Conservation (phyloP, 139 green algal genomes). For the Trebouxia sp. region DNA sequence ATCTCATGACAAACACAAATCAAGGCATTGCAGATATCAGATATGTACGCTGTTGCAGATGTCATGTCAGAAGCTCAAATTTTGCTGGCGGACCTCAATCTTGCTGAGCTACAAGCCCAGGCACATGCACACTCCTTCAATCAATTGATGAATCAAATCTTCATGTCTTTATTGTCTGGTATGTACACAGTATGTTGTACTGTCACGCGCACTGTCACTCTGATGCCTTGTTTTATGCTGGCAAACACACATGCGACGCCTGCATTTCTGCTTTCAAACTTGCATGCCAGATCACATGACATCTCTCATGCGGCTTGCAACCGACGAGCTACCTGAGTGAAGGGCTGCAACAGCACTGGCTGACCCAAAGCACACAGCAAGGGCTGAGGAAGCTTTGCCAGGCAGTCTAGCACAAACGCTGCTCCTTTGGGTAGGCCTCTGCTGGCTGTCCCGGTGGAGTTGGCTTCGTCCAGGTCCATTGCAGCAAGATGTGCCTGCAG, state of each 20-base stretch:
- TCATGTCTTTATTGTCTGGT: no score
- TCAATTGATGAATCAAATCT: neutral
- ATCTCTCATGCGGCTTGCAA: neutral
- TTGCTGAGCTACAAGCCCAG: no score
- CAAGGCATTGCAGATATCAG: no score
- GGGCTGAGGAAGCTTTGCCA: neutral
- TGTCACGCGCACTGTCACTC: neutral
- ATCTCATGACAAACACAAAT: no score
- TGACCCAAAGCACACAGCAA: neutral
- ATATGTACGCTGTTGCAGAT: no score
- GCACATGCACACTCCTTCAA: no score
- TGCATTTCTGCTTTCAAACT: neutral
- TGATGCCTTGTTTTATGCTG: neutral
- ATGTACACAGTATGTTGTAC: no score
- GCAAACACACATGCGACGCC: neutral
- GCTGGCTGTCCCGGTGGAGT: neutral
- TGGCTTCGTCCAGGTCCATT: neutral
- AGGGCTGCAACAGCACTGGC: constrained; percentile 9
- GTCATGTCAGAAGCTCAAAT: no score
- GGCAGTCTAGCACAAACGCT: neutral
- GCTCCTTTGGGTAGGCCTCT: neutral
- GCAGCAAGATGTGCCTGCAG: constrained; percentile 5
- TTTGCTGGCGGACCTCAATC: no score
- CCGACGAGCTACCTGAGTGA: neutral
- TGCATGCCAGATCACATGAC: neutral